Conservation (phyloP, 2,329 filamentous ascomycete genomes). For the Sclerotinia sclerotiorum region DNA sequence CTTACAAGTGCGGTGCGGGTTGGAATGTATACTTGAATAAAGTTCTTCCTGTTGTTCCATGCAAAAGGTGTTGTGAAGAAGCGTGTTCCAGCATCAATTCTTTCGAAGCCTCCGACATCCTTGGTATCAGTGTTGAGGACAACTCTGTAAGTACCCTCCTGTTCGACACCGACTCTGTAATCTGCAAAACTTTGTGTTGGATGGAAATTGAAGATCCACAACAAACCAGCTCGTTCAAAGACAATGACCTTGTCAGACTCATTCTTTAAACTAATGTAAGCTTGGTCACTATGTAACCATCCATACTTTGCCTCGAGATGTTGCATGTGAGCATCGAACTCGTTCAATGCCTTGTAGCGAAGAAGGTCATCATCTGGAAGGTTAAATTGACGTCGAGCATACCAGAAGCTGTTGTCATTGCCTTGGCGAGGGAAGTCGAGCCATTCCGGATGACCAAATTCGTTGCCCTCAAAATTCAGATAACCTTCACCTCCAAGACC, state of each 20-base stretch:
- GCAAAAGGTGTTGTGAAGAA: conserved; percentile 90
- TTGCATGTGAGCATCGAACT: conserved; percentile 94
- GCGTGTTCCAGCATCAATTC: conserved; percentile 74
- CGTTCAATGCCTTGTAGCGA: conserved; percentile 87
- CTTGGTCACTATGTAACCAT: conserved; percentile 83
- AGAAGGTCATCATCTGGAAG: conserved; percentile 82
- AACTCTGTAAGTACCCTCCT: conserved; percentile 80
- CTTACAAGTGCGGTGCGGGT: conserved; percentile 78
- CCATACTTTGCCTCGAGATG: conserved; percentile 81
- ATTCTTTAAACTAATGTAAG: conserved; percentile 91
- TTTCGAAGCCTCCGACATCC: conserved; percentile 75
- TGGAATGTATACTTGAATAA: conserved; percentile 88
- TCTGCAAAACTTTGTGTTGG: conserved; percentile 81
- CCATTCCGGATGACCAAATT: conserved; percentile 98
- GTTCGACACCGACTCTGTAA: conserved; percentile 87
- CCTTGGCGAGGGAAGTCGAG: conserved; percentile 95
- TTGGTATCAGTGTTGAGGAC: conserved; percentile 79
- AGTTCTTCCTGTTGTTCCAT: conserved; percentile 91
- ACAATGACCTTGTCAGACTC: conserved; percentile 92
- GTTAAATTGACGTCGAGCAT: conserved; percentile 90
- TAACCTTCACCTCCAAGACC: conserved; percentile 91
- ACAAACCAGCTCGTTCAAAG: conserved; percentile 84
- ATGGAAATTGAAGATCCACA: conserved; percentile 98
- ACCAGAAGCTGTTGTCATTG: conserved; percentile 92
- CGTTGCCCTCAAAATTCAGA: conserved; percentile 98